Evolutionary conservation across 1,284 basidiomycete species (phyloP).

Genomic region (Ganoderma lingzhi): DNA sequence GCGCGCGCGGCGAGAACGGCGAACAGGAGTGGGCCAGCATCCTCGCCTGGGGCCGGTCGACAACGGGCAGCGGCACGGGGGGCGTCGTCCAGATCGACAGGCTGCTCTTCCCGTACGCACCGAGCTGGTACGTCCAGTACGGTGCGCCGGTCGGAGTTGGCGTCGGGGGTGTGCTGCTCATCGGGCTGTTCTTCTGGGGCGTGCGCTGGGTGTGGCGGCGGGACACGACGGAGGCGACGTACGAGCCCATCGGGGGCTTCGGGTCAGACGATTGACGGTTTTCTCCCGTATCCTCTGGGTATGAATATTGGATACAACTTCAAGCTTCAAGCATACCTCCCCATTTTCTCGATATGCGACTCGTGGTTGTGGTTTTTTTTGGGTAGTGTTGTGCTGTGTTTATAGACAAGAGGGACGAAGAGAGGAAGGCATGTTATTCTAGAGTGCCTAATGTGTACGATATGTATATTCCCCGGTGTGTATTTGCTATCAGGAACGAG

Average conservation of each 20-base stretch:
- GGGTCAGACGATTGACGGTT: slow-evolving; percentile 55
- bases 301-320: neutral
- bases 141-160: slow-evolving; percentile 70
- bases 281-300: neutral
- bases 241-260: slow-evolving; percentile 85
- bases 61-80: slow-evolving; percentile 71
- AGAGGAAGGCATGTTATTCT: slow-evolving; percentile 3
- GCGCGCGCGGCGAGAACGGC: slow-evolving; percentile 80
- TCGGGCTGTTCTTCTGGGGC: slow-evolving; percentile 77
- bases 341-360: neutral
- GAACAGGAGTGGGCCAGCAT: slow-evolving; percentile 82
- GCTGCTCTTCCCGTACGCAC: slow-evolving; percentile 86
- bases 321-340: neutral
- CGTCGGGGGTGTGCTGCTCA: slow-evolving; percentile 60
- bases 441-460: slow-evolving; percentile 27
- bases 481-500: slow-evolving; percentile 18
- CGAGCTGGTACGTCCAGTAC: slow-evolving; percentile 81
- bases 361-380: neutral
- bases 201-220: slow-evolving; percentile 70
- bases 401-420: slow-evolving; percentile 15
- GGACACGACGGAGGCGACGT: slow-evolving; percentile 83
- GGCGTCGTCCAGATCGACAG: slow-evolving; percentile 92
- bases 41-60: slow-evolving; percentile 84
- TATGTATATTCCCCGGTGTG: slow-evolving; percentile 18
- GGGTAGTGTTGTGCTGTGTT: neutral